Evolutionary conservation across 1,139 yeast species (phyloP).

Genomic region (Yamadazyma epiphylla): DNA sequence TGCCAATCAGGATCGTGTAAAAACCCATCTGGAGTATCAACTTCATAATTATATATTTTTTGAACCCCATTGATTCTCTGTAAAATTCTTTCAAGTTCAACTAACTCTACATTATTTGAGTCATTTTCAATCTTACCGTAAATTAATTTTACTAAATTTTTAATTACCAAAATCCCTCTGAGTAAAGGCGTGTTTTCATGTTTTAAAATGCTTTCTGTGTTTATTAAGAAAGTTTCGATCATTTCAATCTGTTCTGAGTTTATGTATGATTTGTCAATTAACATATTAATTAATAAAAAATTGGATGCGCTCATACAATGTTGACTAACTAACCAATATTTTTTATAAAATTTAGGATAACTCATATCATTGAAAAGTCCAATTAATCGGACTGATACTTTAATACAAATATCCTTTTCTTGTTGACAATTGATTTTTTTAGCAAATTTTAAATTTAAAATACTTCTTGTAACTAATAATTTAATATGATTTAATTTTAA

Average conservation of each 20-base stretch:
- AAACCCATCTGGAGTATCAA: background rate
- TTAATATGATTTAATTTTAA: slow-evolving; percentile 7
- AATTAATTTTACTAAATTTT: slow-evolving; percentile 6
- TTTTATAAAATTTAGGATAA: slow-evolving; percentile 10
- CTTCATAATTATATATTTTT: slow-evolving; percentile 6
- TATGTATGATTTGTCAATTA: slow-evolving; percentile 4
- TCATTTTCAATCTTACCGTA: slow-evolving; percentile 6
- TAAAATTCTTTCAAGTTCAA: slow-evolving; percentile 5
- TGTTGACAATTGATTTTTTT: slow-evolving; percentile 1
- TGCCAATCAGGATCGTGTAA: too few species aligned
- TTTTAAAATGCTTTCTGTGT: slow-evolving; percentile 1
- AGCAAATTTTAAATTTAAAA: slow-evolving; percentile 4
- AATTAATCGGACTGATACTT: slow-evolving; percentile 4
- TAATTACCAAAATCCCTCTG: slow-evolving; percentile 5
- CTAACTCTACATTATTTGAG: slow-evolving; percentile 5
- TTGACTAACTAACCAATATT: slow-evolving; percentile 12
- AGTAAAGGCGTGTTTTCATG: slow-evolving; percentile 2
- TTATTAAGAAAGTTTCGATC: slow-evolving; percentile 4
- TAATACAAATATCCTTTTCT: slow-evolving; percentile 7
- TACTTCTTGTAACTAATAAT: slow-evolving; percentile 5
- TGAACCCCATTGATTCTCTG: slow-evolving; percentile 5
- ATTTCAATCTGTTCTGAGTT: slow-evolving; percentile 2
- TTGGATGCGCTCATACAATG: slow-evolving; percentile 11
- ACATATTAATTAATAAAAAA: slow-evolving; percentile 11
- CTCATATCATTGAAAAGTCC: slow-evolving; percentile 6